Base-by-base conservation (phyloP, 495 filamentous ascomycete species). In the Astrocystis sublimbata region DNA sequence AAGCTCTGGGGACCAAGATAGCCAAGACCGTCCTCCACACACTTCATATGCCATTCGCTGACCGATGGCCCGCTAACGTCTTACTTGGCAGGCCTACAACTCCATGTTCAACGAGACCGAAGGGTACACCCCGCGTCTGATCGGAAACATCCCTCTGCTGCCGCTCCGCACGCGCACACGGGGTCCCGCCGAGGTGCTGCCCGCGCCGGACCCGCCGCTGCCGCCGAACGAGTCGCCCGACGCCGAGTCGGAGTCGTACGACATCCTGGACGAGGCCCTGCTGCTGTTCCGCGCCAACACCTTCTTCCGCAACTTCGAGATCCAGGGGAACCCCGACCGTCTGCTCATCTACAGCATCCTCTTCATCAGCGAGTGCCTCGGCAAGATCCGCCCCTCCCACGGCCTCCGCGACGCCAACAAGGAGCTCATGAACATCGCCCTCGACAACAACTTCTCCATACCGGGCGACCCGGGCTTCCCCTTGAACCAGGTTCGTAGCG, bases 291-390 rank as follows among this genome's bases (percentile, higher is more conserved):
- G 94, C 53, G 93, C 96, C 73, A 98, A 98, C 80, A 97, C 94
- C 41, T 88, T 98, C 72, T 98, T 98, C 82, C 89, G 96, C 66
- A 98, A 98, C 82, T 98, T 98, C 72, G 96, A 97, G 82, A 96
- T 98, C 85, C 92, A 96, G 73, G 94, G 94, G 17, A 91, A 92
- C 31, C 94, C 94, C 57, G 94, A 98, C 77, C 85, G 96, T 46
- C 85, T 96, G 73, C 80, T 98, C 61, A 94, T 98, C 67, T 98
- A 98, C 78, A 93, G 93, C 54, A 98, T 96, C 70, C 82, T 97
- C 64, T 97, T 93, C 78, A 81, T 98, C 66, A 91, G 86, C 70
- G 93, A 97, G 71, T 92, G 90, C 64, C 80, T 98, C 73, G 76
- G 81, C 60, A 93, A 93, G 83, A 88, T 98, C 67, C 89, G 87